Percentiles rank a stretch among this genome's conserved stretches.
Evolutionary conservation across 2,329 filamentous ascomycete genomes (phyloP).

Genomic region (Chaetomium sp.): DNA sequence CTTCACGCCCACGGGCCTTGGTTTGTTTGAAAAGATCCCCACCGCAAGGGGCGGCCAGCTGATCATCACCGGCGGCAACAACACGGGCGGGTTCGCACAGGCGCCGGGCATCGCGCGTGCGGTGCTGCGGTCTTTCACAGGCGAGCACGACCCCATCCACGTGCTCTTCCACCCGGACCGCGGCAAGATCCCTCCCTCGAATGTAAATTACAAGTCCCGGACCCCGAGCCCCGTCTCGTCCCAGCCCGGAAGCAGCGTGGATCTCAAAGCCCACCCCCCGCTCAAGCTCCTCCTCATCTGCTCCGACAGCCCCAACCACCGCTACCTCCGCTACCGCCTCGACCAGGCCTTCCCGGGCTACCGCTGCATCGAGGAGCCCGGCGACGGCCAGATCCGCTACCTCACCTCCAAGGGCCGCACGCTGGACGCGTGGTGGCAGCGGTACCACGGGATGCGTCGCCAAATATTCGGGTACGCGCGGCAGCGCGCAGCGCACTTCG

Average conservation of each 20-base stretch:
- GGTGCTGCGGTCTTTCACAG: not conserved
- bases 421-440: not conserved
- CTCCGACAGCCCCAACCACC: conserved; percentile 6
- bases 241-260: not conserved
- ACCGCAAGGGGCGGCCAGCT: not conserved
- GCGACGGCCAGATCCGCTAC: conserved; percentile 3
- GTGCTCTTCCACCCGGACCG: conserved; percentile 7
- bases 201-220: not conserved
- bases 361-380: conserved; percentile 7
- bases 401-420: not conserved
- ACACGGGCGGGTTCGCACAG: conserved; percentile 7
- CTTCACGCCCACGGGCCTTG: conserved; percentile 4
- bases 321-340: conserved; percentile 10
- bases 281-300: not conserved
- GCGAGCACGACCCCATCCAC: conserved; percentile 9
- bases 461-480: not conserved
- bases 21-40: conserved; percentile 5
- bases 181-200: conserved; percentile 2
- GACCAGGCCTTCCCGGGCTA: conserved; percentile 9
- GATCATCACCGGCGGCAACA: conserved; percentile 10
- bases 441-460: not conserved
- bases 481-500: not conserved
- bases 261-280: not conserved
- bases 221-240: not conserved
- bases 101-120: not conserved